Base-by-base conservation (phyloP, 306 rosid species). In the Pyrus betulifolia region DNA sequence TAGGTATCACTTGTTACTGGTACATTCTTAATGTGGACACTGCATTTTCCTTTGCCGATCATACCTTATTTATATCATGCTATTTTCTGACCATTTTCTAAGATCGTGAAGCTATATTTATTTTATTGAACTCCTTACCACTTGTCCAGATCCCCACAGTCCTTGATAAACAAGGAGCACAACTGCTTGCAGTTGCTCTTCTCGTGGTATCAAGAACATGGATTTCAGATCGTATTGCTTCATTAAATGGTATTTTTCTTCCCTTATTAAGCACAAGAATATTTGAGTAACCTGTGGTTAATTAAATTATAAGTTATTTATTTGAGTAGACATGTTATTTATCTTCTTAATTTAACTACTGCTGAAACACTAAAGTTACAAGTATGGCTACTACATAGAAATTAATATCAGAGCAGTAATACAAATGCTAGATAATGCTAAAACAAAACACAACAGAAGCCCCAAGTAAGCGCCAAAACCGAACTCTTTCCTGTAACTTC, bases 151-250 rank as follows among this genome's bases (percentile, higher is more conserved):
- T 92, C 46, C 99, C 99, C 67, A 92, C 97, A 8, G 67, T 92
- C 66, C 71, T 92, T 85, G 98, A 96, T 89, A 92, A 88, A 81
- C 99, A 96, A 89, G 98, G 99, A 76, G 96, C 93, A 54, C 98
- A 89, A 82, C 76, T 96, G 74, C 90, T 96, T 74, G 97, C 97
- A 59, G 99, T 96, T 64, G 96, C 93, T 82, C 86, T 91, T 81
- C 97, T 96, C 44, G 98, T 92, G 68, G 86, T 92, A 64, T 91
- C 99, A 69, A 88, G 99, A 82, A 96, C 99, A 73, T 96, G 91
- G 97, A 88, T 96, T 72, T 96, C 97, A 42, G 97, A 92, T 85
- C 96, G 97, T 18, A 92, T 92, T 90, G 97, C 97, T 58, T 87
- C 93, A 38, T 75, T 92, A 80, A 92, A 92, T 77, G 97, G 97